Conservation (phyloP, 129 eudicot genomes). For the Flaveria linearis region DNA sequence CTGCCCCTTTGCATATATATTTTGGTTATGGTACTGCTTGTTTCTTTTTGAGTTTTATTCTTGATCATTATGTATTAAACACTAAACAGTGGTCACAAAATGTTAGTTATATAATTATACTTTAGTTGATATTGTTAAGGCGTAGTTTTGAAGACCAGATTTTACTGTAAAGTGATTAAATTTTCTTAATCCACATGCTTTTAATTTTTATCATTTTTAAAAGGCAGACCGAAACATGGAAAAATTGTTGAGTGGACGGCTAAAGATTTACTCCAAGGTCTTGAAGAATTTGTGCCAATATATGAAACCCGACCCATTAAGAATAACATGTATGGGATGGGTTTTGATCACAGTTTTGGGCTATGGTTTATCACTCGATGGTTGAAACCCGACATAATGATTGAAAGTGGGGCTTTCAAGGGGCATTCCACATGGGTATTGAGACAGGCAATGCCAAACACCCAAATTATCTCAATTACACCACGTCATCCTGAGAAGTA, state of each 20-base stretch:
- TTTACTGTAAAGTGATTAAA: conserved; percentile 12
- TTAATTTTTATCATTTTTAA: conserved; percentile 62
- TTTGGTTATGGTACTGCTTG: not conserved
- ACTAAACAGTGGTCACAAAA: conserved; percentile 4
- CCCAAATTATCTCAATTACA: conserved; percentile 75
- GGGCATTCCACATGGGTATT: conserved; percentile 99
- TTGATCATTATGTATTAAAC: not conserved
- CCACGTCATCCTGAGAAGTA: conserved; percentile 99
- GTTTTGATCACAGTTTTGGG: conserved; percentile 98
- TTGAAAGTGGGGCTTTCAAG: conserved; percentile 99
- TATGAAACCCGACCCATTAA: conserved; percentile 89
- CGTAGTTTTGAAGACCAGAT: conserved; percentile 5
- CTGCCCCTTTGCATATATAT: not conserved
- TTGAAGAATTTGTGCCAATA: conserved; percentile 85
- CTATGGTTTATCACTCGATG: conserved; percentile 96
- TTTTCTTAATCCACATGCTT: conserved; percentile 37
- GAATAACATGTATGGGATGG: conserved; percentile 98
- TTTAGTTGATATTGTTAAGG: not conserved
- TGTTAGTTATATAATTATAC: not conserved
- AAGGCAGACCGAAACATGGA: conserved; percentile 99
- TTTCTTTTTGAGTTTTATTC: conserved; percentile 3
- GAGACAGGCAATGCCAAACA: conserved; percentile 95
- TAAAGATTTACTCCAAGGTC: conserved; percentile 82
- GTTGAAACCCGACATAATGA: conserved; percentile 93
- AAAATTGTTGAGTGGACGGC: conserved; percentile 90